Conservation (phyloP, 148 eudicot genomes). For the Polygonum maritimum region DNA sequence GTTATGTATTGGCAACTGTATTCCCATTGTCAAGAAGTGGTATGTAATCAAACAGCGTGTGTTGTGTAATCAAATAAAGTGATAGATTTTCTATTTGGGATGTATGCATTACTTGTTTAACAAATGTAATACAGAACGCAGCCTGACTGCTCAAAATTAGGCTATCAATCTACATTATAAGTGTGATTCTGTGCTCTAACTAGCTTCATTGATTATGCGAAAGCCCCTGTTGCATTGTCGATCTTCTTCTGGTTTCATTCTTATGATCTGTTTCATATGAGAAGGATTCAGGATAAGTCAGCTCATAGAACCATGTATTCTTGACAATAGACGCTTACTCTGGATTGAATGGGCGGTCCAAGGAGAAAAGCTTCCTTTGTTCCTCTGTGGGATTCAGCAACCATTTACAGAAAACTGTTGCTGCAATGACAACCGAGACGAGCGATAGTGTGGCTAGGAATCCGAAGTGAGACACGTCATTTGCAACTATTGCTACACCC, state of each 20-base stretch:
- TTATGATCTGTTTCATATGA: neutral
- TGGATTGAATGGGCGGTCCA: constrained; percentile 16
- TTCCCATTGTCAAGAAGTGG: neutral
- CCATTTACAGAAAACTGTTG: constrained; percentile 81
- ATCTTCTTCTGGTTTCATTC: neutral
- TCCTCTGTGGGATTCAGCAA: constrained; percentile 62
- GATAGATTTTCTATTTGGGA: neutral
- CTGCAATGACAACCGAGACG: constrained; percentile 69
- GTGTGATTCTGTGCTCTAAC: neutral
- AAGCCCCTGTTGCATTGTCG: neutral
- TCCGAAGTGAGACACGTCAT: constrained; percentile 78
- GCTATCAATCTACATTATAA: neutral
- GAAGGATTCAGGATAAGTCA: neutral
- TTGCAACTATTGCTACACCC: constrained; percentile 84
- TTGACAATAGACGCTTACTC: neutral
- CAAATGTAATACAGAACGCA: too few relatives aligned
- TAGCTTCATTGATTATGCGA: neutral
- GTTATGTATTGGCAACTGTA: neutral
- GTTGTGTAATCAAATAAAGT: neutral
- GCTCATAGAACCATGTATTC: neutral
- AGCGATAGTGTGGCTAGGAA: constrained; percentile 71
- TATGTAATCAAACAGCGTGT: neutral
- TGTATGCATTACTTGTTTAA: neutral
- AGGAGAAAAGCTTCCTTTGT: constrained; percentile 64
- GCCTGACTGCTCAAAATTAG: neutral